A percentile compares a stretch with the other conserved stretches of the same genome.
These are phyloP conservation scores for Leucosporidium yakuticum DNA, from an alignment of 768 basidiomycete genomes.

Conservation along the genomic window DNA sequence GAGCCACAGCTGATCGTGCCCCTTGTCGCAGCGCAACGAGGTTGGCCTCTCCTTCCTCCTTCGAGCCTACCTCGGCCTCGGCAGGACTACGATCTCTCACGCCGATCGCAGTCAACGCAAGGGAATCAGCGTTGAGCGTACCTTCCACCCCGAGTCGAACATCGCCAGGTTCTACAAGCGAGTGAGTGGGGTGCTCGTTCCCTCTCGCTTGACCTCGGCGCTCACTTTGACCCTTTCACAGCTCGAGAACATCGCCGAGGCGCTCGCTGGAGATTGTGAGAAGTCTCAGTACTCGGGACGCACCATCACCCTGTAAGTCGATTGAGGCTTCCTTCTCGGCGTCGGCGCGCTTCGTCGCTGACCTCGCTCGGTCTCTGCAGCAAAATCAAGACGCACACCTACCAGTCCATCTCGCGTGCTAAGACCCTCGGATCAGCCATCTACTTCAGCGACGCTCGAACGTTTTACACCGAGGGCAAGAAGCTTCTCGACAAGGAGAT, in stretches of 20 bases:
- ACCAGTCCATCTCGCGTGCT: slow-evolving; percentile 80
- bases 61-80: slow-evolving; percentile 75
- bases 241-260: slow-evolving; percentile 71
- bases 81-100: slow-evolving; percentile 73
- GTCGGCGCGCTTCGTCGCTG: too few species aligned
- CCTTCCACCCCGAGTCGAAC: slow-evolving; percentile 4
- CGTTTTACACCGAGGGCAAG: slow-evolving; percentile 72
- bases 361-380: neutral
- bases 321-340: too few species aligned
- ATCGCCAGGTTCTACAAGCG: slow-evolving; percentile 8
- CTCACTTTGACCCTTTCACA: slow-evolving; percentile 47
- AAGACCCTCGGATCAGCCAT: slow-evolving; percentile 72
- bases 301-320: slow-evolving; percentile 62
- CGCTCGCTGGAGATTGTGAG: slow-evolving; percentile 74
- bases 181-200: slow-evolving; percentile 12
- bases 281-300: slow-evolving; percentile 75
- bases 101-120: slow-evolving; percentile 73
- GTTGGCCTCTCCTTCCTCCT: slow-evolving; percentile 73
- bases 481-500: slow-evolving; percentile 74
- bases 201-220: slow-evolving; percentile 38
- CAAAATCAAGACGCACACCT: slow-evolving; percentile 91
- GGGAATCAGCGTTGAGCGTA: slow-evolving; percentile 76
- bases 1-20: neutral
- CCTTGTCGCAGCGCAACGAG: slow-evolving; percentile 54
- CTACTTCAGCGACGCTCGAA: slow-evolving; percentile 63